A percentile compares a stretch with the other conserved stretches of the same genome.
Conservation (phyloP, 1,139 yeast species). For the Debaryomyces sp. region DNA sequence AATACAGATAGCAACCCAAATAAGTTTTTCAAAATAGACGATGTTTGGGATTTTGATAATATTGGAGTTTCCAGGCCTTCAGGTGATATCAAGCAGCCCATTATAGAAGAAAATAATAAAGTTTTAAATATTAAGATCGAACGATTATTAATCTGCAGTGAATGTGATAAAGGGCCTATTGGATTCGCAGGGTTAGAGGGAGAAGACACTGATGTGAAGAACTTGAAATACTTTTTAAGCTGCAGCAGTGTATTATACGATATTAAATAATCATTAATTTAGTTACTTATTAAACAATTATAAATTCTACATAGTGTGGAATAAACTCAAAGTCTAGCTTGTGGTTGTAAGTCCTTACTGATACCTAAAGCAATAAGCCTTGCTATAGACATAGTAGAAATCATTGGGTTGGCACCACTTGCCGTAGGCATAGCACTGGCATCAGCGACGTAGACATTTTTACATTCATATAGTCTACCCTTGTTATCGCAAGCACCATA, state of each 20-base stretch:
- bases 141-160: slow-evolving; percentile 64
- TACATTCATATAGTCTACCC: slow-evolving; percentile 57
- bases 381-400: slow-evolving; percentile 45
- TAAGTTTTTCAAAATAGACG: slow-evolving; percentile 46
- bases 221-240: slow-evolving; percentile 47
- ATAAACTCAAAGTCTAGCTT: slow-evolving; percentile 28
- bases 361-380: slow-evolving; percentile 40
- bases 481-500: slow-evolving; percentile 52
- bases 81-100: slow-evolving; percentile 22
- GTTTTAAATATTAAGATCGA: slow-evolving; percentile 36
- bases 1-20: slow-evolving; percentile 12
- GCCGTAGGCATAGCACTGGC: slow-evolving; percentile 62
- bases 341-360: slow-evolving; percentile 35
- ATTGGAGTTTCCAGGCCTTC: slow-evolving; percentile 68
- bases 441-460: slow-evolving; percentile 58
- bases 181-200: slow-evolving; percentile 60
- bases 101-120: slow-evolving; percentile 18
- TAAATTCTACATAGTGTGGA: not conserved
- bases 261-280: slow-evolving; percentile 6
- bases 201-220: slow-evolving; percentile 33
- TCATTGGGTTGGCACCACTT: slow-evolving; percentile 62
- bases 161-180: slow-evolving; percentile 74
- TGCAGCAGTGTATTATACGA: slow-evolving; percentile 48
- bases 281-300: not conserved
- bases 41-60: slow-evolving; percentile 78